Base-by-base conservation (phyloP, 2,329 filamentous ascomycete species). In the Ceratocystis cacaofunesta region DNA sequence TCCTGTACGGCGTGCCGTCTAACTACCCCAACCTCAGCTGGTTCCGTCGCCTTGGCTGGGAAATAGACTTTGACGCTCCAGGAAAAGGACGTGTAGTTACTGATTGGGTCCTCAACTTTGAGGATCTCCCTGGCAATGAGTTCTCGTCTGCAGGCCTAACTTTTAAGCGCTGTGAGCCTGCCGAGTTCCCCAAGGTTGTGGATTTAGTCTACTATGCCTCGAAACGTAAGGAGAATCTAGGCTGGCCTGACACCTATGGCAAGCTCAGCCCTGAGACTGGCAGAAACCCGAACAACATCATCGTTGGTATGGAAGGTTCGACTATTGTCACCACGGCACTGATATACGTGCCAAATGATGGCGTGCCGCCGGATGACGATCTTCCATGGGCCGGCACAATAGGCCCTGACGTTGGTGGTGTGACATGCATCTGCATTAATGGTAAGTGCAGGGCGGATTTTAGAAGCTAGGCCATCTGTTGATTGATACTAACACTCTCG, bases 191-290 rank as follows among this genome's bases (percentile, higher is more conserved):
- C 46, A 68, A 71, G 32, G 78, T 84, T 1, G 70, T 82, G 61
- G 75, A 77, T 1, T 76, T 84, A 69, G 80, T 82, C 8, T 77
- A 78, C 64, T 75, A 73, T 62, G 78, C 80, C 64, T 79, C 78
- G 0, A 72, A 72, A 8, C 75, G 74, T 61, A 78, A 80, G 67
- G 74, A 77, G 43, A 76, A 77, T 57, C 78, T 82, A 69, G 82
- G 82, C 55, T 84, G 82, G 80, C 84, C 80, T 69, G 82, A 85
- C 69, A 80, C 84, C 69, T 85, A 85, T 68, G 77, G 76, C 65
- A 78, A 76, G 68, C 74, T 83, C 8, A 77, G 76, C 57, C 63
- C 63, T 3, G 63, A 46, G 32, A 77, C 78, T 6, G 75, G 75
- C 62, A n/a, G 19, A 10, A 25, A 8, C 36, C 74, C 82, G 48